phyloP scores from a whole-genome alignment of 352 stramenopile genomes.

The Pythium biforme region DNA sequence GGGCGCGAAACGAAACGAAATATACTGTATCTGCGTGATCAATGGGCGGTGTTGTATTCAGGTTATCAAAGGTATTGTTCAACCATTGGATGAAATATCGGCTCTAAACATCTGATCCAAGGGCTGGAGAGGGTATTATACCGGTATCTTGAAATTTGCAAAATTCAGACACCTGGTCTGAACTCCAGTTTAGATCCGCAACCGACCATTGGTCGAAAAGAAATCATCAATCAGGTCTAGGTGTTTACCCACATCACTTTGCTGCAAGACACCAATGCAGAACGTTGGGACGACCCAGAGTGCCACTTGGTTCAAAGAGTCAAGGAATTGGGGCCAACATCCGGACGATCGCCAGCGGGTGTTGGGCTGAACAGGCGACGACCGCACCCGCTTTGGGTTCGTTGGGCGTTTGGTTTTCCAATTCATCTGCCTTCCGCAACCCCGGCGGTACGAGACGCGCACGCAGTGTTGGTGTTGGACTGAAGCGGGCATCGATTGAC shows the following conservation, averaged over 20 bases:
- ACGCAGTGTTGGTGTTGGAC: neutral
- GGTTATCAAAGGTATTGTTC: neutral
- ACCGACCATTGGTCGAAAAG: neutral
- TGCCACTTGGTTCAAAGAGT: constrained; percentile 16
- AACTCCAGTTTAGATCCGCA: constrained; percentile 6
- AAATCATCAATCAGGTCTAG: neutral
- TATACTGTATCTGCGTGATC: neutral
- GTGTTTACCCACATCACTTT: neutral
- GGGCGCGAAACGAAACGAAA: neutral
- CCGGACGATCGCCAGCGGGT: constrained; percentile 10
- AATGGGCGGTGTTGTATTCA: neutral
- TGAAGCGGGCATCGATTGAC: neutral
- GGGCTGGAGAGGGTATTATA: neutral
- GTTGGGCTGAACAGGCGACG: neutral
- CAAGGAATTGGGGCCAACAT: constrained; percentile 7
- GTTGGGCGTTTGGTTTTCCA: neutral
- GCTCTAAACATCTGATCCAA: neutral
- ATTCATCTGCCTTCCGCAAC: neutral
- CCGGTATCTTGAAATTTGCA: constrained; percentile 7
- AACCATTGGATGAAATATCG: neutral
- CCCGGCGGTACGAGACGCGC: neutral
- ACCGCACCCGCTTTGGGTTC: neutral
- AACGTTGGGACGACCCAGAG: neutral
- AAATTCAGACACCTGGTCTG: constrained; percentile 4
- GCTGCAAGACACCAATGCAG: neutral